A percentile compares a stretch with the other conserved stretches of the same genome.
These are phyloP conservation scores for Xanthoconium purpureum DNA, from an alignment of 768 basidiomycete genomes.

Conservation along the genomic window DNA sequence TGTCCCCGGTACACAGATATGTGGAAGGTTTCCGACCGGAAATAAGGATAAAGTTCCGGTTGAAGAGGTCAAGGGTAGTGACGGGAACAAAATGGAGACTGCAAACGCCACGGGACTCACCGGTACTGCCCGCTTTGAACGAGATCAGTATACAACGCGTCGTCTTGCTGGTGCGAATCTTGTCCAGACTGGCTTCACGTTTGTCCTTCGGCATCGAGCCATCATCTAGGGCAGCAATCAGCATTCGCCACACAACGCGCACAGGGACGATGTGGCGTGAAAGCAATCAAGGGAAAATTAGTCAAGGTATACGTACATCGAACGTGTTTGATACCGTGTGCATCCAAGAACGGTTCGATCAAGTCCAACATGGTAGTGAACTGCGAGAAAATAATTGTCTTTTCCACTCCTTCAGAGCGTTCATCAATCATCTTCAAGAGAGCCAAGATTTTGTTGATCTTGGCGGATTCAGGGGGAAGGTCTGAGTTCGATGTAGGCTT, in stretches of 20 bases:
- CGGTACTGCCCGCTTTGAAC: slow-evolving; percentile 95
- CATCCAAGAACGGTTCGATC: slow-evolving; percentile 78
- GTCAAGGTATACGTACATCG: slow-evolving; percentile 63
- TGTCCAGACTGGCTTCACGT: slow-evolving; percentile 70
- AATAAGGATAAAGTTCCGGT: neutral
- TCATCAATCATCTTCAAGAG: slow-evolving; percentile 64
- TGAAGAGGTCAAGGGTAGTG: neutral
- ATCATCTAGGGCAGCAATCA: slow-evolving; percentile 70
- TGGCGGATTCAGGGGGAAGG: slow-evolving; percentile 74
- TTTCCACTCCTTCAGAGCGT: slow-evolving; percentile 61
- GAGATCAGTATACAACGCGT: slow-evolving; percentile 87
- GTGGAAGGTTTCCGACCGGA: neutral
- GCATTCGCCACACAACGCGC: slow-evolving; percentile 1
- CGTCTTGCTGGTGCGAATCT: slow-evolving; percentile 58
- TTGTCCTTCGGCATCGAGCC: slow-evolving; percentile 78
- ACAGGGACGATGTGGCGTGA: neutral
- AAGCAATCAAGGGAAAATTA: neutral
- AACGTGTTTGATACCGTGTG: slow-evolving; percentile 66
- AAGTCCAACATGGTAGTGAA: slow-evolving; percentile 87
- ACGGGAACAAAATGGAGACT: neutral
- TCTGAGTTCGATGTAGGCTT: slow-evolving; percentile 18
- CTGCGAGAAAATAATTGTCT: slow-evolving; percentile 96
- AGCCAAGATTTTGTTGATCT: slow-evolving; percentile 79
- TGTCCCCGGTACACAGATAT: too few species aligned
- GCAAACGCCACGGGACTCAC: slow-evolving; percentile 37